Conservation (phyloP, 805 yeast genomes). For the Candida germanica region DNA sequence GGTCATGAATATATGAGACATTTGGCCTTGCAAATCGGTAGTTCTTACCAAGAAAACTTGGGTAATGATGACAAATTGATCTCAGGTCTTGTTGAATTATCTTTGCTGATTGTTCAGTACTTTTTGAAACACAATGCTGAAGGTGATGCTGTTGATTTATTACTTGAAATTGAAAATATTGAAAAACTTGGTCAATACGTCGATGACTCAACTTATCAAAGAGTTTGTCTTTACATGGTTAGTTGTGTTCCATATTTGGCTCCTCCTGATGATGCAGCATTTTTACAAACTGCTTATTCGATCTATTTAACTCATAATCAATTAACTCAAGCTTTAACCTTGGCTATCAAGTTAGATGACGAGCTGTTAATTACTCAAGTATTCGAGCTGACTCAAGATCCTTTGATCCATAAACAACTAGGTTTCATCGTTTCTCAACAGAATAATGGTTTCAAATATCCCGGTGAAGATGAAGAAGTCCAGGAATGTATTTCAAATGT, state of each 20-base stretch:
- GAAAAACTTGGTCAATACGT: conserved; percentile 80
- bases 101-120: conserved; percentile 79
- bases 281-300: conserved; percentile 82
- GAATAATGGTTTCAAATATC: conserved; percentile 67
- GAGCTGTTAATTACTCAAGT: conserved; percentile 73
- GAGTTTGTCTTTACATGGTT: conserved; percentile 93
- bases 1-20: conserved; percentile 98
- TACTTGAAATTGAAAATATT: conserved; percentile 84
- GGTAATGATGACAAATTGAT: conserved; percentile 34
- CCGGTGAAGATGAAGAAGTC: conserved; percentile 64
- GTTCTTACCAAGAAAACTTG: conserved; percentile 58
- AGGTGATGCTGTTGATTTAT: conserved; percentile 94
- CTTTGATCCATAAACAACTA: conserved; percentile 77
- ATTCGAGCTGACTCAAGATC: conserved; percentile 76
- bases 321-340: conserved; percentile 82
- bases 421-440: conserved; percentile 88
- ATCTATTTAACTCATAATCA: conserved; percentile 78
- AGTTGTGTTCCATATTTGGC: conserved; percentile 96
- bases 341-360: conserved; percentile 88
- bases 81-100: conserved; percentile 54
- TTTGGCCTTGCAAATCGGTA: conserved; percentile 92
- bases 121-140: conserved; percentile 95
- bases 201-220: conserved; percentile 75
- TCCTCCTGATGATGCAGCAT: conserved; percentile 87
- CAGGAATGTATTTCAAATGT: conserved; percentile 84